A percentile compares a stretch with the other conserved stretches of the same genome.
These are phyloP conservation scores for Cladobotryum mycophilum DNA, from an alignment of 2,329 filamentous ascomycete genomes.

Conservation along the genomic window DNA sequence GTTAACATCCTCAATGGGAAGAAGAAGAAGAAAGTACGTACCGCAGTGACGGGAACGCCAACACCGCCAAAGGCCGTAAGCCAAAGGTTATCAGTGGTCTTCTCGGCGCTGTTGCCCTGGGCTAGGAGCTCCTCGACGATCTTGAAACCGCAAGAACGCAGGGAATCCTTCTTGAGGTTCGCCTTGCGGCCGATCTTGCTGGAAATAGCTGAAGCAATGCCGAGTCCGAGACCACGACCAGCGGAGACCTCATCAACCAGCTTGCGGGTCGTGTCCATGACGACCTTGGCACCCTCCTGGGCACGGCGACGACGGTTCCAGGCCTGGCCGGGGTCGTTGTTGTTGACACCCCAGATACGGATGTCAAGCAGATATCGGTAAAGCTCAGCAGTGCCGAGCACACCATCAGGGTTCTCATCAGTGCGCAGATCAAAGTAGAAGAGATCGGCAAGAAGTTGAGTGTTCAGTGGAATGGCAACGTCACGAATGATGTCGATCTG, in stretches of 20 bases:
- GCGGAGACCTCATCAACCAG: slow-evolving; percentile 31
- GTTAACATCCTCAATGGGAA: background rate
- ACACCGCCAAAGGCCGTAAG: slow-evolving; percentile 35
- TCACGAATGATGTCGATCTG: slow-evolving; percentile 22
- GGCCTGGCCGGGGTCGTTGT: slow-evolving; percentile 40
- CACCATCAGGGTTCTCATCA: slow-evolving; percentile 45
- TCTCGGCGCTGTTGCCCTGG: slow-evolving; percentile 26
- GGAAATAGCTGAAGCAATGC: slow-evolving; percentile 23
- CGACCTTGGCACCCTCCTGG: slow-evolving; percentile 29
- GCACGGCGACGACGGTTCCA: slow-evolving; percentile 40
- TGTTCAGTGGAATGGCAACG: slow-evolving; percentile 45
- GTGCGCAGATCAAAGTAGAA: slow-evolving; percentile 55
- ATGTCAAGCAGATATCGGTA: slow-evolving; percentile 38
- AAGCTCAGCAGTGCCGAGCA: slow-evolving; percentile 32
- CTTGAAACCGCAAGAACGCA: slow-evolving; percentile 34
- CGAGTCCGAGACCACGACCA: slow-evolving; percentile 26
- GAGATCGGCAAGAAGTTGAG: slow-evolving; percentile 48
- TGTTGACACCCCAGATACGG: slow-evolving; percentile 41
- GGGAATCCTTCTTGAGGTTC: slow-evolving; percentile 27
- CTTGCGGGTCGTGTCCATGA: slow-evolving; percentile 33
- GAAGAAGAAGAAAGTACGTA: slow-evolving; percentile 17
- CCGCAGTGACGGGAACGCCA: slow-evolving; percentile 32
- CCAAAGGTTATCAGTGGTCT: slow-evolving; percentile 32
- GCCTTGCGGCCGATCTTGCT: slow-evolving; percentile 23
- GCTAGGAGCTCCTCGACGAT: slow-evolving; percentile 32